Percentiles rank a stretch among this genome's conserved stretches.
Evolutionary conservation across 176 grass and related monocot species (phyloP).

Genomic region (Avena insularis): DNA sequence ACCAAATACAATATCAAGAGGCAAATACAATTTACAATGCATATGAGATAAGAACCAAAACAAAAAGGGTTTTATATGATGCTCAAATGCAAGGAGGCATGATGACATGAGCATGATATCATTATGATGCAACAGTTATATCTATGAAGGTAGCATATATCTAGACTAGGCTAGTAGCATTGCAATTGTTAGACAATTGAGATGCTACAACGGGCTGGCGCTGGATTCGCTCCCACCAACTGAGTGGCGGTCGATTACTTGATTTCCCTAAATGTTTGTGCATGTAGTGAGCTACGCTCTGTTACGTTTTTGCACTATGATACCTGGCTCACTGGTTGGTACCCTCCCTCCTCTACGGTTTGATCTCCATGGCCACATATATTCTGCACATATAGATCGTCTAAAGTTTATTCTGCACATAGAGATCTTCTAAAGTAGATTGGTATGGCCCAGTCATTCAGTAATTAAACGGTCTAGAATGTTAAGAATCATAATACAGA

Average conservation of each 20-base stretch:
- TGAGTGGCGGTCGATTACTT: not conserved
- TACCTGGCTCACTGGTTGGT: not conserved
- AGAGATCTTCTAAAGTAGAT: not conserved
- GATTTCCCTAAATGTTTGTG: not conserved
- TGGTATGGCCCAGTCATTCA: not conserved
- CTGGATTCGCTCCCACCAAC: not conserved
- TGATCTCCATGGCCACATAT: not conserved
- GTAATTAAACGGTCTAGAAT: not conserved
- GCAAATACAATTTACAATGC: too few species aligned
- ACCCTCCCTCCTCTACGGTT: not conserved
- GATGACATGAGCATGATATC: too few species aligned
- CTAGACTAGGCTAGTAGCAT: too few species aligned
- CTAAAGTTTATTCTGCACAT: not conserved
- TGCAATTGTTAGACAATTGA: too few species aligned
- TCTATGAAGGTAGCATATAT: too few species aligned
- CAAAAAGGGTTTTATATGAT: too few species aligned
- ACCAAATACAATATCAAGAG: too few species aligned
- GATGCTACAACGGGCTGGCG: too few species aligned
- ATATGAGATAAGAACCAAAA: too few species aligned
- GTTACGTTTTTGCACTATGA: not conserved
- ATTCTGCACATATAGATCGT: not conserved
- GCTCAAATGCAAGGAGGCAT: too few species aligned
- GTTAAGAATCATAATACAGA: not conserved
- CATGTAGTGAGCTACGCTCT: not conserved
- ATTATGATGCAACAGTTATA: too few species aligned